These are phyloP conservation scores for Bruguiera hainesii DNA, from an alignment of 441 rosid genomes.

Conservation along the genomic window DNA sequence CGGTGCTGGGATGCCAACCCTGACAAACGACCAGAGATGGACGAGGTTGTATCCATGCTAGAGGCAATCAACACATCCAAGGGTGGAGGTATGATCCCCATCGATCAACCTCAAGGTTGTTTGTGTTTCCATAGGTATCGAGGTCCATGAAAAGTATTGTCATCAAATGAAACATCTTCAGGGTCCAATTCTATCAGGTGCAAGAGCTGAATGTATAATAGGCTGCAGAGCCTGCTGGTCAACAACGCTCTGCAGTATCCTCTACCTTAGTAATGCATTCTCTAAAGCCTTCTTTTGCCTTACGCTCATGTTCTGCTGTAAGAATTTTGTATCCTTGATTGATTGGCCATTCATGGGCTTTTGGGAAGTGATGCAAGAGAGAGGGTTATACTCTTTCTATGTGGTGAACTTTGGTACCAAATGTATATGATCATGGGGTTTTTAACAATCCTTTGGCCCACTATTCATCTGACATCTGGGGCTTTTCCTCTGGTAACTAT, in stretches of 20 bases:
- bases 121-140: conserved; percentile 79
- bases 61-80: conserved; percentile 75
- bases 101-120: conserved; percentile 71
- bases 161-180: conserved; percentile 1
- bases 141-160: conserved; percentile 56
- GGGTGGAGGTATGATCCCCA: conserved; percentile 90
- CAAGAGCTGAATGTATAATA: conserved; percentile 22
- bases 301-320: neutral
- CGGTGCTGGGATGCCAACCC: conserved; percentile 88
- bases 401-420: conserved; percentile 6
- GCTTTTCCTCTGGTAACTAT: no score
- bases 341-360: conserved; percentile 10
- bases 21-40: conserved; percentile 83
- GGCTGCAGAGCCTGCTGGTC: conserved; percentile 26
- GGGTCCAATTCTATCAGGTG: conserved; percentile 6
- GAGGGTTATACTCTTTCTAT: conserved; percentile 2
- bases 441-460: no score
- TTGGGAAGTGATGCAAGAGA: neutral
- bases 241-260: conserved; percentile 20
- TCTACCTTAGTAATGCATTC: conserved; percentile 20
- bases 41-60: conserved; percentile 74
- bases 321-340: conserved; percentile 17
- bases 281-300: conserved; percentile 25
- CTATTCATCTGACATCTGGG: no score
- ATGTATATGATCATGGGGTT: no score